phyloP scores from a whole-genome alignment of 371 early-diverging fungal species.

The Actinomucor elegans region DNA sequence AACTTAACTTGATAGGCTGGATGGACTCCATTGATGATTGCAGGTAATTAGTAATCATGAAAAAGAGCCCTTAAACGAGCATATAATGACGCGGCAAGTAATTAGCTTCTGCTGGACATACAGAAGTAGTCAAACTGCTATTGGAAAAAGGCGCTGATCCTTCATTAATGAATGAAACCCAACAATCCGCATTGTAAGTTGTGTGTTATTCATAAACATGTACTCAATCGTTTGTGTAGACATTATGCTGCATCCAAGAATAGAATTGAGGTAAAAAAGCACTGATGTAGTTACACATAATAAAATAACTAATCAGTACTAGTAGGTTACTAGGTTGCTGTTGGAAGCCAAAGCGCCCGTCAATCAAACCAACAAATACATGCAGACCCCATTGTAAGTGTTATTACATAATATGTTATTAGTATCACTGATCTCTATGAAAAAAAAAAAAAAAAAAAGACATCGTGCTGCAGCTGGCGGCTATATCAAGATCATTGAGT shows the following conservation, averaged over 20 bases:
- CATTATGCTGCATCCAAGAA: slow-evolving; percentile 62
- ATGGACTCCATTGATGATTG: slow-evolving; percentile 66
- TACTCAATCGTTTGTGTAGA: slow-evolving; percentile 17
- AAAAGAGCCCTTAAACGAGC: not conserved
- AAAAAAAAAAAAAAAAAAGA: no score
- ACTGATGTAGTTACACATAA: no score
- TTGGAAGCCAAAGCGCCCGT: slow-evolving; percentile 44
- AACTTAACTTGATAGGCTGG: slow-evolving; percentile 31
- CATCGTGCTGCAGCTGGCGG: slow-evolving; percentile 57
- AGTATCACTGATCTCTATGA: no score
- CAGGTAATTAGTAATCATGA: slow-evolving; percentile 33
- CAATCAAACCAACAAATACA: slow-evolving; percentile 45
- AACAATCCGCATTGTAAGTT: slow-evolving; percentile 58
- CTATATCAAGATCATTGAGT: slow-evolving; percentile 41
- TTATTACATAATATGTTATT: not conserved
- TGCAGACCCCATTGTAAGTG: slow-evolving; percentile 56
- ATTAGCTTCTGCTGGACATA: slow-evolving; percentile 56
- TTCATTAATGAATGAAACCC: slow-evolving; percentile 48
- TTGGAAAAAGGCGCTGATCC: slow-evolving; percentile 49
- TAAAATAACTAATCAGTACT: not conserved
- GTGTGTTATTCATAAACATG: not conserved
- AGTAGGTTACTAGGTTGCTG: slow-evolving; percentile 38
- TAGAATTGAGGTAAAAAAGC: slow-evolving; percentile 35
- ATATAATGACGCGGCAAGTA: not conserved
- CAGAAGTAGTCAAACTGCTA: slow-evolving; percentile 40